Evolutionary conservation across 1,284 basidiomycete species (phyloP).

Genomic region (Heterobasidion parviporum): DNA sequence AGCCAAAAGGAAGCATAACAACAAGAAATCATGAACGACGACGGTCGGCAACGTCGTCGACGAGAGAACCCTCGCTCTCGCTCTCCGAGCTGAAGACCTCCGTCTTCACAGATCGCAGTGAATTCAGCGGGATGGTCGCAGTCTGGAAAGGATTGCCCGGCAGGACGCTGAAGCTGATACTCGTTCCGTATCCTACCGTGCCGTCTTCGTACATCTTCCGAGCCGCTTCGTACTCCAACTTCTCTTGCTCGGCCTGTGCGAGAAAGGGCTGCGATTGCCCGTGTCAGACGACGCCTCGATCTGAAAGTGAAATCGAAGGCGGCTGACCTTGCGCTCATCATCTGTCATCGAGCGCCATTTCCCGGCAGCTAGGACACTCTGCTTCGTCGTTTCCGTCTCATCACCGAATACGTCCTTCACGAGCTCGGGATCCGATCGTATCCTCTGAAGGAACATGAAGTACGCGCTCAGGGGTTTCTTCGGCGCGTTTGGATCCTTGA

Average conservation of each 20-base stretch:
- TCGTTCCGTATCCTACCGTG: slow-evolving; percentile 57
- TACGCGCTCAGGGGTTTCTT: slow-evolving; percentile 95
- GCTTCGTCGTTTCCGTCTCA: slow-evolving; percentile 90
- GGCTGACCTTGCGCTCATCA: slow-evolving; percentile 76
- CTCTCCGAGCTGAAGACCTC: slow-evolving; percentile 48
- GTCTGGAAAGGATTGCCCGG: slow-evolving; percentile 46
- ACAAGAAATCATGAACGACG: slow-evolving; percentile 2
- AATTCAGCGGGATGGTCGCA: slow-evolving; percentile 28
- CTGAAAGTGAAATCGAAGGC: slow-evolving; percentile 7
- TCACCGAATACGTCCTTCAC: slow-evolving; percentile 83
- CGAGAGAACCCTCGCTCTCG: slow-evolving; percentile 33
- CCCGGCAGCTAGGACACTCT: slow-evolving; percentile 88
- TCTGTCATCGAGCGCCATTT: slow-evolving; percentile 90
- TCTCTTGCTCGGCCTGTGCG: slow-evolving; percentile 86
- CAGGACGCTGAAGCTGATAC: slow-evolving; percentile 73
- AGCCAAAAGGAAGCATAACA: background rate
- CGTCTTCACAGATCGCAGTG: slow-evolving; percentile 47
- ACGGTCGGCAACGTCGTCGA: background rate
- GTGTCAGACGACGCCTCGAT: slow-evolving; percentile 1
- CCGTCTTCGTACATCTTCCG: slow-evolving; percentile 79
- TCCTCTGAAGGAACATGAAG: slow-evolving; percentile 90
- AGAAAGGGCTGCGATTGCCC: slow-evolving; percentile 65
- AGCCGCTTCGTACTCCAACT: slow-evolving; percentile 83
- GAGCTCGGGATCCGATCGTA: slow-evolving; percentile 66
- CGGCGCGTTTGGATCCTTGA: slow-evolving; percentile 95